Evolutionary conservation across 345 rosid species (phyloP).

Genomic region (Firmiana major): DNA sequence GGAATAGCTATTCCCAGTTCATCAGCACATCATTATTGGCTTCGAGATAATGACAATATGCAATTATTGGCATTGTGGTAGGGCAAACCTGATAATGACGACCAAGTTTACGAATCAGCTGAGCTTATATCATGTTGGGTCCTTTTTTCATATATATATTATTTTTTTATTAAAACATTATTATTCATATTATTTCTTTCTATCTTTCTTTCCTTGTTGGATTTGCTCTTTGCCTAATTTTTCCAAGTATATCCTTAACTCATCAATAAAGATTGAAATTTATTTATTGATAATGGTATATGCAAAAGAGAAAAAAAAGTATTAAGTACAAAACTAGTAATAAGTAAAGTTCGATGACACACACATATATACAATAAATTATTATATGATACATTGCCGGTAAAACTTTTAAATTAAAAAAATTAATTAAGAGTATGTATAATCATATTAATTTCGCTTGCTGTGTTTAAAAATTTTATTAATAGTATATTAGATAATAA

Average conservation of each 20-base stretch:
- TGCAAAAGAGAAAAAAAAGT: too few relatives aligned
- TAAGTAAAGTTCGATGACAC: too few relatives aligned
- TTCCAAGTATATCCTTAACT: background rate
- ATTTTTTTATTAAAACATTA: too few relatives aligned
- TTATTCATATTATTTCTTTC: background rate
- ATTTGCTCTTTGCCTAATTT: background rate
- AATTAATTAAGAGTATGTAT: too few relatives aligned
- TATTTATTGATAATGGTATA: too few relatives aligned
- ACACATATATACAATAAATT: too few relatives aligned
- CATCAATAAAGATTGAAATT: background rate
- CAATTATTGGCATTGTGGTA: constrained; percentile 26
- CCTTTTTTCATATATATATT: background rate
- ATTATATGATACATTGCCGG: too few relatives aligned
- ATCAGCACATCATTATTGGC: constrained; percentile 11
- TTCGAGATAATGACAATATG: background rate
- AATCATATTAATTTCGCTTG: too few relatives aligned
- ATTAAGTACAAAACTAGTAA: too few relatives aligned
- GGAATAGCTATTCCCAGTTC: constrained; percentile 10
- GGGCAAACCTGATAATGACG: background rate
- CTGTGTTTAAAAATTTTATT: too few relatives aligned
- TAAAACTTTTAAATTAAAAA: too few relatives aligned
- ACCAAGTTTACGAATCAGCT: too few relatives aligned
- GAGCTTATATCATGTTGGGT: background rate
- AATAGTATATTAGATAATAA: background rate
- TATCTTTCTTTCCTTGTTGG: background rate